Base-by-base conservation (phyloP, 345 rosid species). In the Aquilaria sinensis region DNA sequence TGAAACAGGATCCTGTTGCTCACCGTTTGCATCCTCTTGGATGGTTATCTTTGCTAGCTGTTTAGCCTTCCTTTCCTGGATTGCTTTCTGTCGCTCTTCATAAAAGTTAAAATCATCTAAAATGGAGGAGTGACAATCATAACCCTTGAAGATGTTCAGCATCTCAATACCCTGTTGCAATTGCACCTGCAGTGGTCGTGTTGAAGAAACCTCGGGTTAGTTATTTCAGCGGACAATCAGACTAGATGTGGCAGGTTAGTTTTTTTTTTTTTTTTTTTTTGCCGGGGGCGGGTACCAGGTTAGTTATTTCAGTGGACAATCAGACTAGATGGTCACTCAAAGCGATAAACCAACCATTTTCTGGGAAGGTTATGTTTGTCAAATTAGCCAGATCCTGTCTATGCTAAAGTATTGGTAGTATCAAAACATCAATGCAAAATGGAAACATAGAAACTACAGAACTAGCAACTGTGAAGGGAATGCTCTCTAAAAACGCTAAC, bases 31-130 rank as follows among this genome's bases (percentile, higher is more conserved):
- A 15, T 47, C 71, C 12, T 48, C 64, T 10, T 62, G 63, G 56
- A 72, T 67, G 53, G 79, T 52, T 62, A 48, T 48, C 63, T 46
- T 56, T 31, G 74, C 60, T 68, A 58, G 83, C 41, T 77, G 89
- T 62, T 72, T 80, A 31, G 89, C 73, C 80, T 86, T 84, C 70
- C 78, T 80, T 61, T 81, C 91, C 72, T 83, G 83, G 72, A 84
- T 76, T 12, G 75, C 80, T 74, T 76, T 86, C 77, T 90, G 93
- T 47, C 96, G 76, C 68, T 81, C 89, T 75, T 90, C 96, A 31
- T 85, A 90, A 61, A 90, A 90, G 55, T 72, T 68, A 58, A 85
- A 90, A 61, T 90, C 97, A 65, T 90, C 93, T 10, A 90, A 79
- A 67, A 85, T 82, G 56, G 93, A 90, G 8, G 93, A 78, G 53